Evolutionary conservation across 164 flowering plant genomes (phyloP), one percentile per base, ranked within the genome.

Genomic region (Houttuynia cordata): DNA sequence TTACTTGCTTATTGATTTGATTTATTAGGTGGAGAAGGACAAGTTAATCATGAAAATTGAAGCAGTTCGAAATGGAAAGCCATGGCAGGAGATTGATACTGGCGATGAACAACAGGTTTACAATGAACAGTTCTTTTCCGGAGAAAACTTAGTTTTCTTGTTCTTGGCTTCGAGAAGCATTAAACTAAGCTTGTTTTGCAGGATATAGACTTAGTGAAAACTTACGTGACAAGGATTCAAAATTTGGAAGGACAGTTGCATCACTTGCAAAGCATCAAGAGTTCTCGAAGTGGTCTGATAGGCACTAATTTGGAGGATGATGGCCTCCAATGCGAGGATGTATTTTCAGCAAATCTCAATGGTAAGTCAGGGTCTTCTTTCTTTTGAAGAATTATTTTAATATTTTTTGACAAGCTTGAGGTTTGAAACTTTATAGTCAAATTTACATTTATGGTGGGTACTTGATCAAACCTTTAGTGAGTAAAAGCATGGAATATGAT

Each of bases 11-110:
- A 23, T 18, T 52, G 55, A 52, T n/a, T 49, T 51, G 25, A 10
- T 40, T 19, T 39, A 62, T 47, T 54, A 94, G 99, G 90, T 87
- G 66, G 97, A 94, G 71, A 87, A 82, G 64, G 99, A 88, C 64
- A 78, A 81, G 61, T 59, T 94, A 60, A 56, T 85, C 1, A 68
- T 88, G 82, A 79, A 80, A 75, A 81, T 94, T 61, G 96, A 91
- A 79, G 84, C 84, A 10, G 81, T 70, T 49, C 79, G 81, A 54
- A 82, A 68, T 71, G 96, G 97, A 49, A 85, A 83, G 71, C 67
- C 96, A 0, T 85, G 84, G 88, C 86, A 85, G 69, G 99, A 91
- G 76, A 77, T 81, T 62, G 91, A 91, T 10, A 56, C 66, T 39
- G 53, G 34, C 59, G 68, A 58, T 24, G 56, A 64, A 34, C 63